Conservation (phyloP, 2,329 filamentous ascomycete genomes). For the Pseudogymnoascus sp. region DNA sequence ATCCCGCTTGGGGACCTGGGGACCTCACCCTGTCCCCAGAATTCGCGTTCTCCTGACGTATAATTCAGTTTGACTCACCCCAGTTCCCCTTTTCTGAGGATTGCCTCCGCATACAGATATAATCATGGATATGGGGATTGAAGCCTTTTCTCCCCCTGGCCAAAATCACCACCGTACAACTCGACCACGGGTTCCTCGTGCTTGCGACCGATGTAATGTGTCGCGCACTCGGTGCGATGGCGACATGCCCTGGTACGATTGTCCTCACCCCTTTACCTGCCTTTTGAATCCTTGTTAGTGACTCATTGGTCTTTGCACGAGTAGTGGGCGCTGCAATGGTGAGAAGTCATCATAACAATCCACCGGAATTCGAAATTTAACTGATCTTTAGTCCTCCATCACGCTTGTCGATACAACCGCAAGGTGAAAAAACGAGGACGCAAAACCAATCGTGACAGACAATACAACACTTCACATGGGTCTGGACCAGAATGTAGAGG, state of each 20-base stretch:
- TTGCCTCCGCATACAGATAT: not conserved
- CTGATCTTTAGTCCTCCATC: not conserved
- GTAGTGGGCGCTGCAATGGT: not conserved
- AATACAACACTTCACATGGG: not conserved
- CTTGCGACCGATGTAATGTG: not conserved
- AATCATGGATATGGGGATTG: not conserved
- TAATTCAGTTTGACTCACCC: not conserved
- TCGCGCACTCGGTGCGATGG: not conserved
- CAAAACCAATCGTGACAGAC: not conserved
- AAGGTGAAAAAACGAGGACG: not conserved
- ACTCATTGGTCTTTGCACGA: not conserved
- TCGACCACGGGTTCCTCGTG: not conserved
- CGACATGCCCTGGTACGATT: not conserved
- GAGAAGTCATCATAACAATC: not conserved
- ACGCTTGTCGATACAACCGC: not conserved
- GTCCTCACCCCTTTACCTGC: not conserved
- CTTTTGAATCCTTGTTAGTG: not conserved
- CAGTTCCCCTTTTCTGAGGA: not conserved
- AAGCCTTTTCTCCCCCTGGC: not conserved
- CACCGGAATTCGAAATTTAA: not conserved
- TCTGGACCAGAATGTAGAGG: not conserved
- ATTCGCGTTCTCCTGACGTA: not conserved
- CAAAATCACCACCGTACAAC: not conserved
- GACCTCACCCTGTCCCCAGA: not conserved
- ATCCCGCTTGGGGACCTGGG: not conserved